Evolutionary conservation across 2,329 filamentous ascomycete genomes (phyloP).

Genomic region (Immersiporthe knoxdaviesiana): DNA sequence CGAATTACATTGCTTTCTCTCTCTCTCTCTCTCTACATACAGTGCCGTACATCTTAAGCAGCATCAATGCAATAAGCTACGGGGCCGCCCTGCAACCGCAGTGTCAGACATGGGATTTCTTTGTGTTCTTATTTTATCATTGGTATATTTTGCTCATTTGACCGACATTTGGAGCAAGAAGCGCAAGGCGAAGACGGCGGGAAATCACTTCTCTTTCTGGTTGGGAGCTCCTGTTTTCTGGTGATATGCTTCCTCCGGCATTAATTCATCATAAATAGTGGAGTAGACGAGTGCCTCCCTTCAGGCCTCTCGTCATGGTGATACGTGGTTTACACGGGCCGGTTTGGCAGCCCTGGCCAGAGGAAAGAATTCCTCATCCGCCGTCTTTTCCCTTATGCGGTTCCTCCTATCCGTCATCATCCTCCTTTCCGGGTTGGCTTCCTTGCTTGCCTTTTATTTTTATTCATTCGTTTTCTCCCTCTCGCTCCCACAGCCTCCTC

Average conservation of each 20-base stretch:
- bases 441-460: neutral
- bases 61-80: constrained; percentile 9
- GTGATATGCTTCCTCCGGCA: constrained; percentile 12
- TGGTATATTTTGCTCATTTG: too few relatives aligned
- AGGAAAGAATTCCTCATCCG: neutral
- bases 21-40: neutral
- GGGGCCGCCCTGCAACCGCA: neutral
- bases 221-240: neutral
- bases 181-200: neutral
- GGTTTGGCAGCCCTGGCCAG: constrained; percentile 9
- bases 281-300: constrained; percentile 22
- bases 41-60: constrained; percentile 8
- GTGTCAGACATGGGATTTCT: neutral
- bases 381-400: neutral
- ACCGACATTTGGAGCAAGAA: too few relatives aligned
- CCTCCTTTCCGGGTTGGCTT: constrained; percentile 13
- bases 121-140: neutral
- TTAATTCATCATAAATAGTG: constrained; percentile 30
- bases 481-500: too few relatives aligned
- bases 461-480: neutral
- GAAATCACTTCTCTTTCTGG: neutral
- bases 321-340: constrained; percentile 25
- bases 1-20: neutral
- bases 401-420: neutral
- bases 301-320: constrained; percentile 12